Conservation (phyloP, 306 rosid genomes). For the Clitoria ternatea region DNA sequence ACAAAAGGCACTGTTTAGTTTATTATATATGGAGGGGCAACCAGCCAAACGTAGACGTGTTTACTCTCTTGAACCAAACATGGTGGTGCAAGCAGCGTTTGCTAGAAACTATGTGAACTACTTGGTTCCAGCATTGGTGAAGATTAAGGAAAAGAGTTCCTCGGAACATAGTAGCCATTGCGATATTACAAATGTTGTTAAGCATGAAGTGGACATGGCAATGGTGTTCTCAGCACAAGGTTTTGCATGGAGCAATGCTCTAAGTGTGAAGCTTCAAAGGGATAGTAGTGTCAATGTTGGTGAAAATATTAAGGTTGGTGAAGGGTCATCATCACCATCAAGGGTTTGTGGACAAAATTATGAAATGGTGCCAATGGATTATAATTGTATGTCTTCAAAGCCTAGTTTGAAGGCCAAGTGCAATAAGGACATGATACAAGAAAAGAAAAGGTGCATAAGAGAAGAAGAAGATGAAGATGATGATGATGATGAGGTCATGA, state of each 20-base stretch:
- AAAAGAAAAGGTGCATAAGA: not conserved
- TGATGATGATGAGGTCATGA: constrained; percentile 23
- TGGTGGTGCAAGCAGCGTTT: constrained; percentile 31
- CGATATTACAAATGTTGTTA: constrained; percentile 32
- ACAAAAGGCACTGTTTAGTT: not conserved
- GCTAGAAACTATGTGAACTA: constrained; percentile 46
- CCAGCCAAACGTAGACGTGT: constrained; percentile 46
- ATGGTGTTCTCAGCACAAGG: constrained; percentile 54
- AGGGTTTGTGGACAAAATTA: not conserved
- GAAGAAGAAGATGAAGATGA: not conserved
- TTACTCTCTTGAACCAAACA: constrained; percentile 45
- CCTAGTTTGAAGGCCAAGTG: not conserved
- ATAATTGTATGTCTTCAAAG: not conserved
- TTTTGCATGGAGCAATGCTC: constrained; percentile 67
- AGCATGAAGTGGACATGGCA: constrained; percentile 73
- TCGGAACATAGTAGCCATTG: not conserved
- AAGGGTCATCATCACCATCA: constrained; percentile 8
- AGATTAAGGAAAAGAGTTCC: constrained; percentile 28
- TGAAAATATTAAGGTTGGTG: not conserved
- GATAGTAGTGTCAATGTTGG: not conserved
- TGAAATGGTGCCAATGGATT: constrained; percentile 7
- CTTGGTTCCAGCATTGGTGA: constrained; percentile 49
- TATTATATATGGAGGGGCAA: constrained; percentile 34
- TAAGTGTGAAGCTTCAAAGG: constrained; percentile 42
- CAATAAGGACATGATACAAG: not conserved